Base-by-base conservation (phyloP, 768 basidiomycete genomes). In the Termitomyces sp. region DNA sequence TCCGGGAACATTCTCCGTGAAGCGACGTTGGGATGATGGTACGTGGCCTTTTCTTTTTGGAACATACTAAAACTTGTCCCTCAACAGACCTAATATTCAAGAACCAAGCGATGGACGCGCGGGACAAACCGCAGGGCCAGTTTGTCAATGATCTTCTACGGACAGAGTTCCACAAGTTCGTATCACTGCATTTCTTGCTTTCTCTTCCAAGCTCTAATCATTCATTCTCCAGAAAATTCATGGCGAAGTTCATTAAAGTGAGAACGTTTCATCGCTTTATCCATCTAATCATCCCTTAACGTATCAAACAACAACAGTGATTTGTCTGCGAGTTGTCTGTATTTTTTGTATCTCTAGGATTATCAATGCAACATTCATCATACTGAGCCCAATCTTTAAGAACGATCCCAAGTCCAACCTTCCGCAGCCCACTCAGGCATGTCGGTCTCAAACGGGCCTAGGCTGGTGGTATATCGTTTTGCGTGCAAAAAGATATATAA, bases 401-500 rank as follows among this genome's bases (percentile, higher is more conserved):
- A 68, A 60, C 65, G 74, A 68, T 85, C 82, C 88, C 88, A 89
- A 44, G 75, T 72, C 82, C 83, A 92, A 18, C 83, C 86, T 64
- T 87, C 80, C 32, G 72, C 75, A 26, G 94, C 89, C 97, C 97
- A 99, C 52, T 85, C 81, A 0, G 97, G 97, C 82, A 92, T 84
- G 59, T 84, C 87, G 44, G 91, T 92, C 72, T 90, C 85, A 64
- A 90, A 96, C 27, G 79, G 73, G n/a, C 93, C 93, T 44, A 94
- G 74, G 60, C 83, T 85, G 13, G 88, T 88, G 49, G 86, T 90
- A 71, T 94, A 98, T 64, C 82, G 81, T 66, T 90, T 71, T 27
- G 97, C 95, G 66, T 99, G 97, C 67, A 99, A 73, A 73, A 95
- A 99, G 63, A 99, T 98, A 72, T 93, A 98, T 56, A 98, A 76